Base-by-base conservation (phyloP, 2,329 filamentous ascomycete genomes). In the Zasmidium citrigriseum region DNA sequence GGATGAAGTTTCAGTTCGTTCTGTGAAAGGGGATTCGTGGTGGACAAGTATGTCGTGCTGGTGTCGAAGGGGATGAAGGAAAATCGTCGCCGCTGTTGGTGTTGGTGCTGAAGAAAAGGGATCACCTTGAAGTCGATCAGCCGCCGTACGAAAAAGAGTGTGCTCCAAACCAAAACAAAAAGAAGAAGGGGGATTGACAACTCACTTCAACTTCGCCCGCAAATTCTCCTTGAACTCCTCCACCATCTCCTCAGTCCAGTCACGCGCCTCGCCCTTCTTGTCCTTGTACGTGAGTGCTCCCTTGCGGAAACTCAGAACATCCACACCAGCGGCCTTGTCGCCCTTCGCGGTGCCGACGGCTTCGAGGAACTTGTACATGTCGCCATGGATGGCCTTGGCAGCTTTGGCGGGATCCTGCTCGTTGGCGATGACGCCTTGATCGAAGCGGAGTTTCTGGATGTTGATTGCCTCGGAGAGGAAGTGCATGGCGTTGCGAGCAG, bases 301-400 rank as follows among this genome's bases (percentile, higher is more conserved):
- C 48, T 59, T 64, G 45, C 65, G 67, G 53, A 74, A 72, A 18
- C 54, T 51, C 9, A 75, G 52, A 10, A 72, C 48, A 24, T 70
- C 64, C 9, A 74, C 61, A 4, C 63, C 71, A 2, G 64, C 67
- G 14, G 45, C 44, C 55, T 70, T 71, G 45, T 67, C 46, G 24
- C 67, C 68, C 47, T 62, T 64, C 7, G 44, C 48, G 4, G 41
- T 44, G 16, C 62, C 67, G 16, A 71, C 54, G 1, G 64, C 57
- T 41, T 68, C 62, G 10, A 73, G 61, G 27, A 73, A 69, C 29
- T 70, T 68, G 50, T 65, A 67, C 21, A 69, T 68, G 29, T 76
- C 73, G 38, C 64, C 64, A 66, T 67, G 70, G 64, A 77, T 72
- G 7, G 58, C 47, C 57, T 71, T 72, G 38, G 72, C 72, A 1